These are phyloP conservation scores for Niveomyces coronatus DNA, from an alignment of 2,329 filamentous ascomycete genomes.

Conservation along the genomic window DNA sequence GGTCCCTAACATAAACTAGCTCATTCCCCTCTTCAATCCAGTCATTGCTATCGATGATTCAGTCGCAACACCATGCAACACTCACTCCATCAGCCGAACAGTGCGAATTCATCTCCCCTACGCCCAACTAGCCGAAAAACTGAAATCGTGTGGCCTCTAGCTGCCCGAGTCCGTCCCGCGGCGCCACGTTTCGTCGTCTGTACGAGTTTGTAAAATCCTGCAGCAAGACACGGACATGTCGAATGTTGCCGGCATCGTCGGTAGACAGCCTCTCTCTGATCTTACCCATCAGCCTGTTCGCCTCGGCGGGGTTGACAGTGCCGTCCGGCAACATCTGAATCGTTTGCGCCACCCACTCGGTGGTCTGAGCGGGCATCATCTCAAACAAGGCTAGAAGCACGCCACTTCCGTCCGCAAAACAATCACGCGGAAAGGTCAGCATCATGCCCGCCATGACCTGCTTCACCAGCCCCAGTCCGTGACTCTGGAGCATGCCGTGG, in stretches of 20 bases:
- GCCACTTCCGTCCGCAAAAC: conserved; percentile 87
- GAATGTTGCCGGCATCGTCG: conserved; percentile 48
- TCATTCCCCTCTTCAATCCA: conserved; percentile 7
- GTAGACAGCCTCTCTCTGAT: conserved; percentile 68
- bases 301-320: conserved; percentile 69
- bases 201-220: conserved; percentile 98
- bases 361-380: conserved; percentile 68
- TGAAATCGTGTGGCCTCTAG: conserved; percentile 82
- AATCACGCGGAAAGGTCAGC: conserved; percentile 95
- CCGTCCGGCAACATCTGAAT: conserved; percentile 75
- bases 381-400: conserved; percentile 87
- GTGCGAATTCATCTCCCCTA: too few species aligned
- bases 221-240: conserved; percentile 73
- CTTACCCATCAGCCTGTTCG: conserved; percentile 67
- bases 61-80: conserved; percentile 6
- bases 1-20: conserved; percentile 9
- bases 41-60: conserved; percentile 10
- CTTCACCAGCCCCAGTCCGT: conserved; percentile 74
- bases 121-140: conserved; percentile 44
- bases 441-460: conserved; percentile 95
- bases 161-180: conserved; percentile 78
- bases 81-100: not conserved
- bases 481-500: conserved; percentile 55
- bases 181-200: conserved; percentile 87
- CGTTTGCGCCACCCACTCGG: conserved; percentile 73